These are phyloP conservation scores for Aspergillus piperis DNA, from an alignment of 2,329 filamentous ascomycete genomes.

Conservation along the genomic window DNA sequence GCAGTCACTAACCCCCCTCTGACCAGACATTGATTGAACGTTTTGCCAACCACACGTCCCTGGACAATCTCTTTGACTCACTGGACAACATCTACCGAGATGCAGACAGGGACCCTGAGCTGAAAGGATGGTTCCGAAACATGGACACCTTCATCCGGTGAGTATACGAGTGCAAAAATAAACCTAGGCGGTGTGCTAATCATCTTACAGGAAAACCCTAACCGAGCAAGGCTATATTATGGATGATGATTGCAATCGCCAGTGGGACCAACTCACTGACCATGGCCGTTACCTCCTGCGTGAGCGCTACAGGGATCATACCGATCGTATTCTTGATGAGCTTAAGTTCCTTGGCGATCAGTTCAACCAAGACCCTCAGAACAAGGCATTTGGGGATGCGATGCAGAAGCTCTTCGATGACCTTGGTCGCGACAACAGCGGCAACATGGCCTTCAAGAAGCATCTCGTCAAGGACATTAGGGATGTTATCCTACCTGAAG, in stretches of 20 bases:
- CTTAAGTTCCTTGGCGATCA: conserved; percentile 85
- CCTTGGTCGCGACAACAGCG: conserved; percentile 82
- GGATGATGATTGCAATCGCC: conserved; percentile 72
- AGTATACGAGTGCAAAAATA: background rate
- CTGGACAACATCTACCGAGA: conserved; percentile 84
- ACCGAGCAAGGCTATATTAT: conserved; percentile 90
- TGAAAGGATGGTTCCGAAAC: conserved; percentile 85
- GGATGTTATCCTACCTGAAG: conserved; percentile 78
- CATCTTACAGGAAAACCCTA: conserved; percentile 63
- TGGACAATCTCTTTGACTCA: conserved; percentile 79
- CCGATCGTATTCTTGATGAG: conserved; percentile 83
- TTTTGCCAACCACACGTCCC: conserved; percentile 91
- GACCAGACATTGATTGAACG: conserved; percentile 80
- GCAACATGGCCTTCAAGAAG: conserved; percentile 87
- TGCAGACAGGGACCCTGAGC: conserved; percentile 81
- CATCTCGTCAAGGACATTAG: conserved; percentile 87
- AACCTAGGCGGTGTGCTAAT: conserved; percentile 5
- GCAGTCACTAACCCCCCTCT: conserved; percentile 52
- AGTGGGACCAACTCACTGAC: conserved; percentile 86
- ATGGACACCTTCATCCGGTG: conserved; percentile 71
- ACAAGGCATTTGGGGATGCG: conserved; percentile 74
- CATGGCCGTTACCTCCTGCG: conserved; percentile 83
- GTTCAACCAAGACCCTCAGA: conserved; percentile 85
- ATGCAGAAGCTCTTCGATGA: conserved; percentile 84
- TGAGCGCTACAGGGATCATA: conserved; percentile 83